Base-by-base conservation (phyloP, 495 filamentous ascomycete genomes). In the Talaromyces borbonicus region DNA sequence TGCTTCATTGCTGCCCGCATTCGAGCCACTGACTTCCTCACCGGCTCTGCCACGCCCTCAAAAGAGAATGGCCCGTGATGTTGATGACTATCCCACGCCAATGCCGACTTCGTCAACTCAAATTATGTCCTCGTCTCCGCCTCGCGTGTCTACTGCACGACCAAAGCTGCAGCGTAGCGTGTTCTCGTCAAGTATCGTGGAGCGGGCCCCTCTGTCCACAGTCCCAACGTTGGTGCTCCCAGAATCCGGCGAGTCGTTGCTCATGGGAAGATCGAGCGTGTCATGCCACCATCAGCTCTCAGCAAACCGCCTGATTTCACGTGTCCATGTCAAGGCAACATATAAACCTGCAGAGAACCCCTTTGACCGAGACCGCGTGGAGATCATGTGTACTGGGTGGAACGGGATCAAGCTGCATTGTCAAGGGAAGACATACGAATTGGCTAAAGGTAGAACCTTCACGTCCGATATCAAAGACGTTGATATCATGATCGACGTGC, bases 401-500 rank as follows among this genome's bases (percentile, higher is more conserved):
- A 98, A 98, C 63, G 90, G 92, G 9, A 73, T 90, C 40, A 95
- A 88, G 62, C 67, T 98, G 47, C 90, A 95, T 65, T 96, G 86
- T 65, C 84, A 89, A 62, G 90, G 90, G 19, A 81, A 80, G 54
- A 84, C 83, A 23, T 92, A 84, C 72, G 86, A 93, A 50, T 60
- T 98, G 62, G 71, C 68, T 36, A 96, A 94, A 67, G 88, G 84
- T 5, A 89, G 94, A 61, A 82, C 79, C 22, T 98, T 95, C 64
- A 83, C 80, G 20, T 94, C 90, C 45, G 87, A 94, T 64, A 90
- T 87, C 32, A 88, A 90, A 58, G 74, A 81, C 56, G 83, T 80
- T 26, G 87, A 95, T 57, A 90, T 98, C 56, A 93, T 98, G 83
- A 68, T 97, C 46, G 89, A 97, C 67, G 88, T 96, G 24, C 87